Base-by-base conservation (phyloP, 495 filamentous ascomycete genomes). In the Xylaria bambusicola region DNA sequence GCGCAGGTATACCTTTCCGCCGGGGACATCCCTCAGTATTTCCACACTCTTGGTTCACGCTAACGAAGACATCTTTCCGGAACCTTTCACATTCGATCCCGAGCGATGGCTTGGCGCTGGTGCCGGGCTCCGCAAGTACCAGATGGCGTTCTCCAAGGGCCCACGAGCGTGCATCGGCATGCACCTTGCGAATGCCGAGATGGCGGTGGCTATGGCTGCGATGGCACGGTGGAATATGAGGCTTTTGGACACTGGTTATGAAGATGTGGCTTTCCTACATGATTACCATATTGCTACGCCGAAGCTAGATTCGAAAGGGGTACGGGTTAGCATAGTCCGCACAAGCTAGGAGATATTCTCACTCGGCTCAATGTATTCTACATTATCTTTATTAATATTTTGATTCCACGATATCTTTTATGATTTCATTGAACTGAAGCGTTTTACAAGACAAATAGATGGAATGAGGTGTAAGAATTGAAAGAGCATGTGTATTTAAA, bases 241-340 rank as follows among this genome's bases (percentile, higher is more conserved):
- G 47, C 59, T 60, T 18, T 47, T 13, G 12, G 17, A 69, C 69
- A 49, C 36, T 41, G 10, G 2, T 21, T 3, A 44, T 44, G 9
- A 48, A 35, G 62, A 61, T 42, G 72, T 73, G 40, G 53, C 49
- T 31, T 73, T 73, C 59, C 21, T 41, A 20, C 65, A 74, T 56
- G 74, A 73, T 60, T 75, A 69, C 60, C 71, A 74, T 44, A 69
- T 76, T 48, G 63, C 66, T 13, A 63, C 59, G 46, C 71, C 74
- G 20, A 70, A 60, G 54, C 40, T 73, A 17, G 66, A 55, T 23
- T 63, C 70, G 3, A 62, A 67, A 48, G 69, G 71, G 55, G 55
- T 73, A 10, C 29, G 10, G 10, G 29, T 33, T n/a, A n/a, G n/a
- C n/a, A n/a, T n/a, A n/a, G n/a, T n/a, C n/a, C n/a, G n/a, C n/a